phyloP scores from a whole-genome alignment of 2,329 filamentous ascomycete genomes.

The Ascochyta rabiei region DNA sequence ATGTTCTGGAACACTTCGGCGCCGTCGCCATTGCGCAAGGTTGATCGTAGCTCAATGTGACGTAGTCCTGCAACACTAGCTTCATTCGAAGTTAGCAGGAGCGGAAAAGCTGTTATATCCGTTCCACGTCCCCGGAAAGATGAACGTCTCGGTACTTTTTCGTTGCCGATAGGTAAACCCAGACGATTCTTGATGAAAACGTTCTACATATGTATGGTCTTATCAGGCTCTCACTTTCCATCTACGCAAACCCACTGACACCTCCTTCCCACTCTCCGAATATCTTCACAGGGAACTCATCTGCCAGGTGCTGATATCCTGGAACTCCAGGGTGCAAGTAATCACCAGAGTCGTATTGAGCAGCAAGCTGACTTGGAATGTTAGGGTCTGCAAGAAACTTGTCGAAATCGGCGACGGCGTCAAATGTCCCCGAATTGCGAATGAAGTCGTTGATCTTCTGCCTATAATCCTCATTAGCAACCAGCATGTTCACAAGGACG shows the following conservation, averaged over 20 bases:
- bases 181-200: too few relatives aligned
- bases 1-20: conserved; percentile 1
- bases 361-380: conserved; percentile 55
- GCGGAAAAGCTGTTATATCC: conserved; percentile 2
- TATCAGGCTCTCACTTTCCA: too few relatives aligned
- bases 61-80: neutral
- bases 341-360: conserved; percentile 65
- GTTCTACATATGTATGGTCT: too few relatives aligned
- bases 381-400: conserved; percentile 59
- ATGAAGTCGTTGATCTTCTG: conserved; percentile 68
- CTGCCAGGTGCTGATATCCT: conserved; percentile 66
- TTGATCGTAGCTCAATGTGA: conserved; percentile 2
- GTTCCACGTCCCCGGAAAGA: neutral
- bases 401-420: conserved; percentile 69
- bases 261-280: conserved; percentile 49
- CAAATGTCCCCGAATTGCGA: conserved; percentile 61
- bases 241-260: conserved; percentile 25
- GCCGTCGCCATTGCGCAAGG: conserved; percentile 2
- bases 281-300: conserved; percentile 62
- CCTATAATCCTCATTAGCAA: neutral
- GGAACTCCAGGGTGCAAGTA: conserved; percentile 67
- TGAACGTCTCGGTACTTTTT: too few relatives aligned
- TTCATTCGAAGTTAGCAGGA: too few relatives aligned
- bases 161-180: too few relatives aligned
- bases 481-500: neutral